phyloP scores from a whole-genome alignment of 306 rosid genomes.

The Chamaecrista fasciculata region DNA sequence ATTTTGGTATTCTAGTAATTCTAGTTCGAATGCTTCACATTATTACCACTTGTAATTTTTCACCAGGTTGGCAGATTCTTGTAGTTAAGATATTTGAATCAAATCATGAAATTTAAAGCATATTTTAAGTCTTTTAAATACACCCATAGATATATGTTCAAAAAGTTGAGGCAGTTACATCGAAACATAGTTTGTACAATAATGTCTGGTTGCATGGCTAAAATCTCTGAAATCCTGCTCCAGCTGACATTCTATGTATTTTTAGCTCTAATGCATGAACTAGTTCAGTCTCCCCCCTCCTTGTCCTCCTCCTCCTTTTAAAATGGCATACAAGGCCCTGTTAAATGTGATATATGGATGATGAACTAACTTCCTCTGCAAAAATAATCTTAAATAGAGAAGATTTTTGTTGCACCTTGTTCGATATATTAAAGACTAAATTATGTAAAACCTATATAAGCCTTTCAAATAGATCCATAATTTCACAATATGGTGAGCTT shows the following conservation, averaged over 20 bases:
- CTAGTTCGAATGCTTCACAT: background rate
- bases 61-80: background rate
- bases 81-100: background rate
- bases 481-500: background rate
- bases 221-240: background rate
- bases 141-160: background rate
- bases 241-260: background rate
- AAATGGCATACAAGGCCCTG: background rate
- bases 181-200: background rate
- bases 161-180: background rate
- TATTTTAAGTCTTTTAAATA: background rate
- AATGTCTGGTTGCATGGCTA: background rate
- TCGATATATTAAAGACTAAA: background rate
- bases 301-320: background rate
- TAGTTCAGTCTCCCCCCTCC: background rate
- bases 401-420: background rate
- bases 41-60: background rate
- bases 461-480: background rate
- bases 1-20: background rate
- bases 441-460: background rate
- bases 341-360: background rate
- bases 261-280: background rate
- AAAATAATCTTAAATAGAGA: background rate
- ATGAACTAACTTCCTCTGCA: background rate
- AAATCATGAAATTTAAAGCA: background rate